These are phyloP conservation scores for Alternaria sp. DNA, from an alignment of 2,329 filamentous ascomycete genomes.

Conservation along the genomic window DNA sequence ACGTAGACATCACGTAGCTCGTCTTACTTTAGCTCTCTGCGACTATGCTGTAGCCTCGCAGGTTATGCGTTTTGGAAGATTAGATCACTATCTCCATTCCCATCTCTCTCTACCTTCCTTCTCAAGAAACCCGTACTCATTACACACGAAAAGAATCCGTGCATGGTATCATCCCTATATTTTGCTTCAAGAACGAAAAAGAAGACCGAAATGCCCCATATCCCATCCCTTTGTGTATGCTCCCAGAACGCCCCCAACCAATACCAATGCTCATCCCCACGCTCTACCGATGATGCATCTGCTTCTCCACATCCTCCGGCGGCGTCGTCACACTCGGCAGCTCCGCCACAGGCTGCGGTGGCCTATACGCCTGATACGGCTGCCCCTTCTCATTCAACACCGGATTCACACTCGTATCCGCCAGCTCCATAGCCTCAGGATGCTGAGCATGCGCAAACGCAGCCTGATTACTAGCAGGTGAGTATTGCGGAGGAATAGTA, in stretches of 20 bases:
- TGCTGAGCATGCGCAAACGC: not conserved
- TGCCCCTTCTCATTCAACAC: slow-evolving; percentile 18
- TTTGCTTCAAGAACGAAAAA: not conserved
- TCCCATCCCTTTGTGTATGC: not conserved
- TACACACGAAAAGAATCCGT: not conserved
- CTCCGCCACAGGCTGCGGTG: slow-evolving; percentile 25
- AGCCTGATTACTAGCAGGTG: slow-evolving; percentile 17
- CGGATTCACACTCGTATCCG: slow-evolving; percentile 23
- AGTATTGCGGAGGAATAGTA: slow-evolving; percentile 39
- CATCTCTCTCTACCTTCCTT: no score
- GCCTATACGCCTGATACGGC: slow-evolving; percentile 37
- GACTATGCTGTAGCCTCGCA: no score
- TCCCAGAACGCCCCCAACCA: not conserved
- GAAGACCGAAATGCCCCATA: not conserved
- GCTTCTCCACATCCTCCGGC: slow-evolving; percentile 32
- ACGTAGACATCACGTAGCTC: no score
- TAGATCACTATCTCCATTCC: not conserved
- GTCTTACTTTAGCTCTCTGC: no score
- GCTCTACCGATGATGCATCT: slow-evolving; percentile 6
- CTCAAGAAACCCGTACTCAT: not conserved
- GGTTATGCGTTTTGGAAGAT: no score
- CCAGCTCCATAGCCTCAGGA: slow-evolving; percentile 19
- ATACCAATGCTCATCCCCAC: not conserved
- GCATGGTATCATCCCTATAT: not conserved
- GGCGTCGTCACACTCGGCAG: slow-evolving; percentile 27